Conservation (phyloP, 805 yeast species). For the Wickerhamiella slavikovae region DNA sequence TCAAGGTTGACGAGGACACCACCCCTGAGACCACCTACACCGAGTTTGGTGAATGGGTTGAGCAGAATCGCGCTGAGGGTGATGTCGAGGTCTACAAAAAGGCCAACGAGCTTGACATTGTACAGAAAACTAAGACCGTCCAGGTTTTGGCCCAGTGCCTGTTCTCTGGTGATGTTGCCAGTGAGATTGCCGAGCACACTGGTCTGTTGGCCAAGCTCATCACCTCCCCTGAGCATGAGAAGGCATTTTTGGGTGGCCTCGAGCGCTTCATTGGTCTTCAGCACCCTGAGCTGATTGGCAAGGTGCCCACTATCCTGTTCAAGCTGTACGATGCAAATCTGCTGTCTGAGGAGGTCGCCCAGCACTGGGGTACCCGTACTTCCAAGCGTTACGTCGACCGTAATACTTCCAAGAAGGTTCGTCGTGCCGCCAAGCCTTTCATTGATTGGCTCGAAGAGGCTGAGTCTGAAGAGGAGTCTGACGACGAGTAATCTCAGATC, state of each 20-base stretch:
- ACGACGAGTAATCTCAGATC: slow-evolving; percentile 22
- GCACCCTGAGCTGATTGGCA: slow-evolving; percentile 47
- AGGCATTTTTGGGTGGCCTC: slow-evolving; percentile 83
- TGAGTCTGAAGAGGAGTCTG: slow-evolving; percentile 58
- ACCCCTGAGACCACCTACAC: slow-evolving; percentile 33
- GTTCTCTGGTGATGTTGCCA: slow-evolving; percentile 49
- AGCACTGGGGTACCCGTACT: slow-evolving; percentile 75
- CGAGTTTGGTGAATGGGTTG: slow-evolving; percentile 79
- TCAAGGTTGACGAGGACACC: slow-evolving; percentile 19
- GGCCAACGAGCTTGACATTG: slow-evolving; percentile 59
- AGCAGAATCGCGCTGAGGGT: slow-evolving; percentile 43
- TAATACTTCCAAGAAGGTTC: slow-evolving; percentile 77
- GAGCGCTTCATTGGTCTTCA: slow-evolving; percentile 81
- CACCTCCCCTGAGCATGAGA: slow-evolving; percentile 39
- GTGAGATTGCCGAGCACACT: slow-evolving; percentile 53
- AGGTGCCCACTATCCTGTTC: slow-evolving; percentile 65
- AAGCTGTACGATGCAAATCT: slow-evolving; percentile 68
- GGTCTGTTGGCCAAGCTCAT: slow-evolving; percentile 70
- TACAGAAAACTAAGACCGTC: slow-evolving; percentile 50
- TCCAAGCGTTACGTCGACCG: slow-evolving; percentile 88
- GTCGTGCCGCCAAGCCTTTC: slow-evolving; percentile 92
- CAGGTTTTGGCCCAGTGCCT: slow-evolving; percentile 85
- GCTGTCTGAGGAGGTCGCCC: slow-evolving; percentile 60
- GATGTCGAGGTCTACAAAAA: slow-evolving; percentile 89
- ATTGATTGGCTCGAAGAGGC: slow-evolving; percentile 90